Base-by-base conservation (phyloP, 192 early-diverging fungal genomes). In the Thoreauomyces humboldtii region DNA sequence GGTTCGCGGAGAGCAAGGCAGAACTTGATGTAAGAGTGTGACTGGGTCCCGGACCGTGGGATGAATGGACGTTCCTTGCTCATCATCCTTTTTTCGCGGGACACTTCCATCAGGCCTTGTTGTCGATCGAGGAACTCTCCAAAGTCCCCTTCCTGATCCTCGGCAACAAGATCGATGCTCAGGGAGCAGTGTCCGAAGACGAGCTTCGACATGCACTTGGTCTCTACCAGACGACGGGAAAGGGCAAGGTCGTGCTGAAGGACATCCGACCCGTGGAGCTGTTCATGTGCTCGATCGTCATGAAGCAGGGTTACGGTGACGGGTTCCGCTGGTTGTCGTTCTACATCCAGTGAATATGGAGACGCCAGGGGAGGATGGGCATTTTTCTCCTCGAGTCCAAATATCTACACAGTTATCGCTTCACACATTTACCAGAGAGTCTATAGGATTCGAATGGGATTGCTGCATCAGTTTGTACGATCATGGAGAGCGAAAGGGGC, bases 231-330 rank as follows among this genome's bases (percentile, higher is more conserved):
- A 96, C 95, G 45, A 99, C 95, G 42, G 96, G 96, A 69, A 98
- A 97, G 81, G 96, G 96, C 75, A 97, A 95, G 79, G 88, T 93
- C 36, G 85, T 86, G 55, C 85, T 96, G 73, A 91, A 90, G 74
- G 90, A 94, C 70, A 91, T 95, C 69, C 87, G 96, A 56, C 91
- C 96, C 44, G 94, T 99, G 66, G 96, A 99, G 82, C 86, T 99
- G 53, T 99, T 94, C 73, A 99, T 99, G 96, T 96, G 94, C 84
- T 97, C 94, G 28, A 91, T 99, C 19, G 92, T 95, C 42, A 93
- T 95, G 91, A 87, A 90, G 80, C 92, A 94, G 82, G 96, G 96
- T 75, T 99, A 99, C 76, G 95, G 94, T 56, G 96, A 96, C 70
- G 96, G 91, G 44, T 76, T 79, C 72, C 53, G 71, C 25, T 79